Base-by-base conservation (phyloP, 2,329 filamentous ascomycete species). In the Alternaria hordeiaustralica region DNA sequence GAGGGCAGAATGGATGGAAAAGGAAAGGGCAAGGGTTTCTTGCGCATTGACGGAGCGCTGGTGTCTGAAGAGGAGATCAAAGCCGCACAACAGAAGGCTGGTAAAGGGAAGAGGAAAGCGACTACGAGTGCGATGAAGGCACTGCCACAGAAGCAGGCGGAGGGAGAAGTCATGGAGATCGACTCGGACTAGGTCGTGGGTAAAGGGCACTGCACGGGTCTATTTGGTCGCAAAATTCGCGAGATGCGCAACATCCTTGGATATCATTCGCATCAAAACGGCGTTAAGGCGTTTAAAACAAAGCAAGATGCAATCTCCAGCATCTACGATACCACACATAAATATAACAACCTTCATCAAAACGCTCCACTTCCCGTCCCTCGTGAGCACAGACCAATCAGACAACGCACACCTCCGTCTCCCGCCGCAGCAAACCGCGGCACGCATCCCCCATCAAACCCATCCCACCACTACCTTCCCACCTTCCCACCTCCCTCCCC, bases 1-100 rank as follows among this genome's bases (percentile, higher is more conserved):
- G 94, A 97, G 71, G 90, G 92, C 1, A 91, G 90, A 25, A 68
- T 68, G 44, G 78, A 76, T 26, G 87, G 89, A 50, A 92, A 91
- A 68, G 88, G 89, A 56, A 88, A 90, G 70, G 85, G 85, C 55
- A 90, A 90, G 64, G 93, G 92, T 11, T 96, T 95, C 76, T 81
- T 97, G 64, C 94, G 91, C 70, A 90, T 97, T 65, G 91, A 96
- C 78, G 95, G 94, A 25, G 96, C 92, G n/a, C 90, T 97, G 87
- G 82, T 97, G 54, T 84, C 86, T 50, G 87, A 87, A 46, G 87
- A 88, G 20, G 90, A 89, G 23, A 93, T 96, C 80, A 81, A 82
- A 59, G 62, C 55, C 25, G 41, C 56, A 44, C 43, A 60, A 55
- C 64, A 61, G 41, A 21, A 65, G 56, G 51, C 26, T 15, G 56